A percentile compares a stretch with the other conserved stretches of the same genome.
phyloP scores from a whole-genome alignment of 108 stramenopile species.

The Nitzschia inconspicua region DNA sequence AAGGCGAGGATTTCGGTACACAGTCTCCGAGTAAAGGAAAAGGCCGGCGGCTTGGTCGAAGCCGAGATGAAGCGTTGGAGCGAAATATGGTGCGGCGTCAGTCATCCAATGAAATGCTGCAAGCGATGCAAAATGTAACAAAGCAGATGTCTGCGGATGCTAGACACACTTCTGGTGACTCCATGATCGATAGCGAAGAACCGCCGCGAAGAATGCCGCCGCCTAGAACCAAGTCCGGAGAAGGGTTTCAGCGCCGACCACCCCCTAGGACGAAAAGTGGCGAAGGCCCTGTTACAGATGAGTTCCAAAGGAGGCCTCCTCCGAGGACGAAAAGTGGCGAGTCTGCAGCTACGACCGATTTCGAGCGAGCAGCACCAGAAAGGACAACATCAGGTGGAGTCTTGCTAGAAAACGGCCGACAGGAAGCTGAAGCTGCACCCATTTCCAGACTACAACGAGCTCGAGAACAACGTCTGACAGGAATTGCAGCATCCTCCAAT shows the following conservation, averaged over 20 bases:
- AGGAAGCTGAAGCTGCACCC: too few species aligned
- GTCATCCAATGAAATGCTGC: constrained; percentile 16
- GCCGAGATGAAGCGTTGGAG: constrained; percentile 8
- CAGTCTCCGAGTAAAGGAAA: neutral
- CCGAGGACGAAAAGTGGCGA: constrained; percentile 29
- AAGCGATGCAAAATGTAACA: neutral
- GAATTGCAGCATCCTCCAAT: too few species aligned
- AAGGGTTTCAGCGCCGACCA: constrained; percentile 7
- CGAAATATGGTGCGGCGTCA: constrained; percentile 18
- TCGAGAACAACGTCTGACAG: too few species aligned
- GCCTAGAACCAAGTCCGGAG: neutral
- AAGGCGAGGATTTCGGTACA: neutral
- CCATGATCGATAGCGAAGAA: neutral
- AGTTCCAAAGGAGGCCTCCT: constrained; percentile 14
- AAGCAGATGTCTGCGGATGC: too few species aligned
- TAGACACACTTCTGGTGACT: neutral
- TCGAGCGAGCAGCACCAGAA: too few species aligned
- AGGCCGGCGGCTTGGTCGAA: neutral
- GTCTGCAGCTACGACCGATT: neutral
- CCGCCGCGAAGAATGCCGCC: neutral
- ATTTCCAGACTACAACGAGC: too few species aligned
- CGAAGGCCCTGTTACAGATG: constrained; percentile 8
- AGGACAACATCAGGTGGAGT: too few species aligned
- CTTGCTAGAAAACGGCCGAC: too few species aligned
- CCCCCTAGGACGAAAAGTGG: constrained; percentile 29